Evolutionary conservation across 1,139 yeast genomes (phyloP).

Genomic region (Kluyveromyces marxianus): DNA sequence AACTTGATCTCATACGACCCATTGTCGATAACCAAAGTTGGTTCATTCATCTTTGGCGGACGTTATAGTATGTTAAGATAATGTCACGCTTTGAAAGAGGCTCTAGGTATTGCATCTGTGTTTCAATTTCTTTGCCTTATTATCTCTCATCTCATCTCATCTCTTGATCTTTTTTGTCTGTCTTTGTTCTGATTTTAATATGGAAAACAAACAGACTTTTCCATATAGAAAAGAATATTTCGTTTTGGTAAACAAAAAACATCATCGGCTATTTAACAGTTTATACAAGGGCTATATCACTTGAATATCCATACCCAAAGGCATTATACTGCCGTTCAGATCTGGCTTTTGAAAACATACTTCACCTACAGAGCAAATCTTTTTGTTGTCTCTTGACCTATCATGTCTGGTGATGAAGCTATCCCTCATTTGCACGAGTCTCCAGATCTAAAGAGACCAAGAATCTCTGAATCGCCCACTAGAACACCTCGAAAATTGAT

Average conservation of each 20-base stretch:
- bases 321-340: too few relatives aligned
- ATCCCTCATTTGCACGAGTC: slow-evolving; percentile 5
- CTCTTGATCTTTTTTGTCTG: too few relatives aligned
- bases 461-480: slow-evolving; percentile 7
- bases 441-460: slow-evolving; percentile 7
- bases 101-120: too few relatives aligned
- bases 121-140: too few relatives aligned
- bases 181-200: too few relatives aligned
- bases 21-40: slow-evolving; percentile 53
- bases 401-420: background rate
- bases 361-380: too few relatives aligned
- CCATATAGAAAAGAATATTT: too few relatives aligned
- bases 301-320: background rate
- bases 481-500: slow-evolving; percentile 25
- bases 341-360: too few relatives aligned
- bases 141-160: too few relatives aligned
- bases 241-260: too few relatives aligned
- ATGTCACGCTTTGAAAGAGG: too few relatives aligned
- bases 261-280: background rate
- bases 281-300: background rate
- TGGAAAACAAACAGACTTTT: too few relatives aligned
- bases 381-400: background rate
- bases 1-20: slow-evolving; percentile 82
- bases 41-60: slow-evolving; percentile 12
- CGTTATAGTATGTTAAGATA: background rate